Evolutionary conservation across 108 stramenopile genomes (phyloP).

Genomic region (Skeletonema grethae): DNA sequence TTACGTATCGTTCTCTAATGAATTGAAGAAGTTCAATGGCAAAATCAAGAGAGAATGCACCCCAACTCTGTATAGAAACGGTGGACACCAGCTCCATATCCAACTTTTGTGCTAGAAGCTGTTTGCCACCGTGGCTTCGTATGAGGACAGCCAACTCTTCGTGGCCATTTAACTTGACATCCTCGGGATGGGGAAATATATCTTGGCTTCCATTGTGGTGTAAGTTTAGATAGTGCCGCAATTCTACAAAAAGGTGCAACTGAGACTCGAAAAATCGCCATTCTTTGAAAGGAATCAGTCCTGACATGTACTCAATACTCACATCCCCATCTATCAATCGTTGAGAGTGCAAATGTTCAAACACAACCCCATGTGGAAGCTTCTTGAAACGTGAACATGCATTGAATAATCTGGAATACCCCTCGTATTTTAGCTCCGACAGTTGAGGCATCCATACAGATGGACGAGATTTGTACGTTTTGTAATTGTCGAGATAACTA

Average conservation of each 20-base stretch:
- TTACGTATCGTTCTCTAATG: conserved; percentile 50
- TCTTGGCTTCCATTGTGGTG: conserved; percentile 39
- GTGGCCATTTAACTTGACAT: conserved; percentile 34
- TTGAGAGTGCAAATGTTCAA: conserved; percentile 6
- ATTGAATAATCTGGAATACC: conserved; percentile 47
- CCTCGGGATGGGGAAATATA: conserved; percentile 45
- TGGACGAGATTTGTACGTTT: conserved; percentile 49
- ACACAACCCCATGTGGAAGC: conserved; percentile 14
- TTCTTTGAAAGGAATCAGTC: conserved; percentile 63
- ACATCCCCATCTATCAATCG: conserved; percentile 14
- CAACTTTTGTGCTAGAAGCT: conserved; percentile 56
- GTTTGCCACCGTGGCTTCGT: conserved; percentile 66
- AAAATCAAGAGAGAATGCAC: conserved; percentile 62
- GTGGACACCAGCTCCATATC: conserved; percentile 44
- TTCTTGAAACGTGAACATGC: conserved; percentile 61
- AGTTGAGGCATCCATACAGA: conserved; percentile 74
- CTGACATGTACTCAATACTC: conserved; percentile 41
- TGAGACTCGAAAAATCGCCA: conserved; percentile 74
- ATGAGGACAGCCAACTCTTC: conserved; percentile 43
- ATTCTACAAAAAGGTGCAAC: conserved; percentile 57
- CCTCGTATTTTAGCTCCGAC: conserved; percentile 53
- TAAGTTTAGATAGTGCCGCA: conserved; percentile 55
- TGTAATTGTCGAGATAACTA: conserved; percentile 50
- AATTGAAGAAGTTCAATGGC: conserved; percentile 59
- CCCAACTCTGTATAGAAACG: conserved; percentile 49